These are phyloP conservation scores for Shiraia sp. DNA, from an alignment of 2,329 filamentous ascomycete species.

Conservation along the genomic window DNA sequence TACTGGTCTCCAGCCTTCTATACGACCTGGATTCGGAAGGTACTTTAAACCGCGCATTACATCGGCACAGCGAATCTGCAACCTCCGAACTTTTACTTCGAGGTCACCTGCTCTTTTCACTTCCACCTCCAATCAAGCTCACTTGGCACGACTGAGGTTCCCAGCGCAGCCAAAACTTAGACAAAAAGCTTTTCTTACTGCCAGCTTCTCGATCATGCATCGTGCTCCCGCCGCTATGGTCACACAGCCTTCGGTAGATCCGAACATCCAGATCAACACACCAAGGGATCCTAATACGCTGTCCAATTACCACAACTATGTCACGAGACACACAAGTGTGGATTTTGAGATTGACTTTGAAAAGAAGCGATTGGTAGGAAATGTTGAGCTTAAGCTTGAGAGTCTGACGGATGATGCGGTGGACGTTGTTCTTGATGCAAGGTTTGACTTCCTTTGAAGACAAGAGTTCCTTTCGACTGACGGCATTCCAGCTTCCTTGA, in stretches of 20 bases:
- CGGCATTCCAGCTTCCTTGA: slow-evolving; percentile 63
- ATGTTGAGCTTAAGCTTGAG: slow-evolving; percentile 75
- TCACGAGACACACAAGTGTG: slow-evolving; percentile 80
- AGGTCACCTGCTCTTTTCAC: slow-evolving; percentile 5
- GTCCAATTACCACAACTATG: slow-evolving; percentile 88
- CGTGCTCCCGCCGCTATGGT: slow-evolving; percentile 36
- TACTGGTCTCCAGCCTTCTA: slow-evolving; percentile 3
- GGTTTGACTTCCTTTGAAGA: slow-evolving; percentile 28
- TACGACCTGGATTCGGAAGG: slow-evolving; percentile 15
- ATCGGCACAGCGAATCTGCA: slow-evolving; percentile 16
- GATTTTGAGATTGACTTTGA: slow-evolving; percentile 85
- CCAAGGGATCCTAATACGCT: slow-evolving; percentile 84
- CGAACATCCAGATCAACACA: slow-evolving; percentile 43
- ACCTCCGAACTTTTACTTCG: slow-evolving; percentile 9
- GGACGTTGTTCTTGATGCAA: slow-evolving; percentile 88
- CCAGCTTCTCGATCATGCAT: slow-evolving; percentile 21
- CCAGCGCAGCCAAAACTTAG: no score
- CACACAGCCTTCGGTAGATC: slow-evolving; percentile 44
- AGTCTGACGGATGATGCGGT: slow-evolving; percentile 74
- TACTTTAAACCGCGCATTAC: slow-evolving; percentile 12
- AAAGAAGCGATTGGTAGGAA: slow-evolving; percentile 74
- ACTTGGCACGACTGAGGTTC: no score
- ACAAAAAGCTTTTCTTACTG: neutral
- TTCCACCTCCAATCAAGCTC: neutral
- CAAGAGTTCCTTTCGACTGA: slow-evolving; percentile 1